phyloP scores from a whole-genome alignment of 1,139 yeast genomes.

The Lodderomyces theae region DNA sequence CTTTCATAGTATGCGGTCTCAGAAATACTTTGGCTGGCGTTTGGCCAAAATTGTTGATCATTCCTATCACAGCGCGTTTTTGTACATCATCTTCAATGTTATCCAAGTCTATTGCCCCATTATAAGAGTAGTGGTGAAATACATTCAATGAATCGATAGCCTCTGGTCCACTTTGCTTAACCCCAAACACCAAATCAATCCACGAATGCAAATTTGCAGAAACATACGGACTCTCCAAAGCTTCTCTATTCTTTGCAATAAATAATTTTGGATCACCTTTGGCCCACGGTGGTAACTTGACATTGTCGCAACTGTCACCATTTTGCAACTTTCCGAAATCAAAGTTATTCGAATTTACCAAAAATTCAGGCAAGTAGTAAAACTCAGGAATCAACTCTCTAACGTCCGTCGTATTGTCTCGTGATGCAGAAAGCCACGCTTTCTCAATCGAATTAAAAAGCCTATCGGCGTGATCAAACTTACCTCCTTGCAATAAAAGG shows the following conservation, averaged over 20 bases:
- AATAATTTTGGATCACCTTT: constrained; percentile 69
- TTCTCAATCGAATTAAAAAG: constrained; percentile 67
- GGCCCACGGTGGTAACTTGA: constrained; percentile 79
- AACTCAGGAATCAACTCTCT: constrained; percentile 85
- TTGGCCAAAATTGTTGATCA: constrained; percentile 87
- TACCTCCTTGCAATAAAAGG: constrained; percentile 76
- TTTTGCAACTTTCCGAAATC: constrained; percentile 68
- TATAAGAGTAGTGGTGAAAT: constrained; percentile 77
- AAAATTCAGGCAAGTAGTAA: constrained; percentile 73
- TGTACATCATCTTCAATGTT: constrained; percentile 69
- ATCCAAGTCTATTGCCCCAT: constrained; percentile 78
- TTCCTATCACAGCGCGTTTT: constrained; percentile 71
- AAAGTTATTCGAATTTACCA: constrained; percentile 59
- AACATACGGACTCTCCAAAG: constrained; percentile 77
- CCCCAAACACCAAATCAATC: constrained; percentile 83
- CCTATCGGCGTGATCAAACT: constrained; percentile 83
- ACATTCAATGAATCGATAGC: constrained; percentile 70
- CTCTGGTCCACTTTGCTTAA: constrained; percentile 66
- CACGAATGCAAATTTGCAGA: constrained; percentile 71
- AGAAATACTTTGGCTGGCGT: constrained; percentile 72
- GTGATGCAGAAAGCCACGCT: constrained; percentile 77
- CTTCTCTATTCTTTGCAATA: constrained; percentile 71
- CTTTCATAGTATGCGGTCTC: constrained; percentile 59
- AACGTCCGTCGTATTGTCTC: constrained; percentile 80
- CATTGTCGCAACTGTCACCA: constrained; percentile 59